These are phyloP conservation scores for Saxispiralis lemnorum DNA, from an alignment of 495 filamentous ascomycete species.

Conservation along the genomic window DNA sequence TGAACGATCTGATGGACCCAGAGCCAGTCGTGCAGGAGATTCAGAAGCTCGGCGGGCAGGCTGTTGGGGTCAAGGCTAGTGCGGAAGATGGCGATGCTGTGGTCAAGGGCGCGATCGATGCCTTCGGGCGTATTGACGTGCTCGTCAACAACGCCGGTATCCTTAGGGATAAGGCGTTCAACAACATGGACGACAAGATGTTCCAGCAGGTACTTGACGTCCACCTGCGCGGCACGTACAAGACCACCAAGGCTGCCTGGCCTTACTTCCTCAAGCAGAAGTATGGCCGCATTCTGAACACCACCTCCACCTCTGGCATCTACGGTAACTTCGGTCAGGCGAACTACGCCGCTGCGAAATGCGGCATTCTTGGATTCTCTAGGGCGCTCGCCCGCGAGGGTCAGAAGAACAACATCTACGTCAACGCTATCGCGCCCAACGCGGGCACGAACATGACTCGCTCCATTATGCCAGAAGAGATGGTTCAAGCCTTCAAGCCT, in stretches of 20 bases:
- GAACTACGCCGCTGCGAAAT: conserved; percentile 93
- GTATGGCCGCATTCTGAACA: conserved; percentile 93
- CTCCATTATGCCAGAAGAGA: conserved; percentile 88
- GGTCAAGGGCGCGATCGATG: conserved; percentile 81
- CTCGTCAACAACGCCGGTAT: conserved; percentile 96
- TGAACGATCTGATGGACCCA: conserved; percentile 91
- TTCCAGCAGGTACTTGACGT: conserved; percentile 89
- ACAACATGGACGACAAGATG: conserved; percentile 86
- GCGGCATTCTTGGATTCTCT: conserved; percentile 86
- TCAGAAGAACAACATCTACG: conserved; percentile 92
- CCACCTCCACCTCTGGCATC: conserved; percentile 88
- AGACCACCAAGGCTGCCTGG: conserved; percentile 95
- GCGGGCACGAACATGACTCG: conserved; percentile 92
- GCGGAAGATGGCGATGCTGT: conserved; percentile 88
- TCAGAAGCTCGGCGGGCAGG: conserved; percentile 72
- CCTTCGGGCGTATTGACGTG: conserved; percentile 84
- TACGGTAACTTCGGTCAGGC: conserved; percentile 99
- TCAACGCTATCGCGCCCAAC: conserved; percentile 97
- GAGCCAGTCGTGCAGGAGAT: conserved; percentile 86
- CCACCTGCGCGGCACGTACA: conserved; percentile 88
- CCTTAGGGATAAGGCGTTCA: conserved; percentile 91
- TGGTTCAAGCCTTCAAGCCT: conserved; percentile 98
- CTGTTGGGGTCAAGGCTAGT: conserved; percentile 80
- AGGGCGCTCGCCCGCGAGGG: conserved; percentile 86
- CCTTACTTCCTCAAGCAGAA: conserved; percentile 97